Evolutionary conservation across 345 rosid species (phyloP).

Genomic region (Eutrema heterophyllum): DNA sequence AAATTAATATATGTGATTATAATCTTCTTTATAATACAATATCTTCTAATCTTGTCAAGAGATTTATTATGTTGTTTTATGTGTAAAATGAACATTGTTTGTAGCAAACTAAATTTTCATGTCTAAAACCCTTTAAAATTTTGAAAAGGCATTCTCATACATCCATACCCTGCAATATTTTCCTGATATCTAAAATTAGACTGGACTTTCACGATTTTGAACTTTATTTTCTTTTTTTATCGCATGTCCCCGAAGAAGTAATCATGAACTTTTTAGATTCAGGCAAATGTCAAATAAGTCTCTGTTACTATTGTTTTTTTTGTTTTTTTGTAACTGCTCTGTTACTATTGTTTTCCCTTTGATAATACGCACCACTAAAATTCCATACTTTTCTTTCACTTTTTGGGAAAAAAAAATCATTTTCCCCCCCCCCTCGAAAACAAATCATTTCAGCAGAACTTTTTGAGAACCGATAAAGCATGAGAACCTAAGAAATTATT

Average conservation of each 20-base stretch:
- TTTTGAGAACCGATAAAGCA: not conserved
- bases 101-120: not conserved
- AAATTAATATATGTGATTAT: not conserved
- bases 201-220: not conserved
- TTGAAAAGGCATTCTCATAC: not conserved
- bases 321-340: constrained; percentile 4
- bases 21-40: not conserved
- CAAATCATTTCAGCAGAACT: not conserved
- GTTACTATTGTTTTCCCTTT: constrained; percentile 4
- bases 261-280: constrained; percentile 3
- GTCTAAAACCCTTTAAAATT: not conserved
- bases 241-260: not conserved
- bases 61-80: not conserved
- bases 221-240: not conserved
- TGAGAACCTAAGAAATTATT: not conserved
- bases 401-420: not conserved
- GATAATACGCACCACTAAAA: not conserved
- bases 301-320: not conserved
- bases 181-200: not conserved
- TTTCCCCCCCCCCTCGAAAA: too few relatives aligned
- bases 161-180: not conserved
- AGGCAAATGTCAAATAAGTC: not conserved
- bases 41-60: not conserved
- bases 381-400: not conserved
- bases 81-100: not conserved